A percentile compares a stretch with the other conserved stretches of the same genome.
Evolutionary conservation across 2,329 filamentous ascomycete species (phyloP).

Genomic region (Bipolaris cookei): DNA sequence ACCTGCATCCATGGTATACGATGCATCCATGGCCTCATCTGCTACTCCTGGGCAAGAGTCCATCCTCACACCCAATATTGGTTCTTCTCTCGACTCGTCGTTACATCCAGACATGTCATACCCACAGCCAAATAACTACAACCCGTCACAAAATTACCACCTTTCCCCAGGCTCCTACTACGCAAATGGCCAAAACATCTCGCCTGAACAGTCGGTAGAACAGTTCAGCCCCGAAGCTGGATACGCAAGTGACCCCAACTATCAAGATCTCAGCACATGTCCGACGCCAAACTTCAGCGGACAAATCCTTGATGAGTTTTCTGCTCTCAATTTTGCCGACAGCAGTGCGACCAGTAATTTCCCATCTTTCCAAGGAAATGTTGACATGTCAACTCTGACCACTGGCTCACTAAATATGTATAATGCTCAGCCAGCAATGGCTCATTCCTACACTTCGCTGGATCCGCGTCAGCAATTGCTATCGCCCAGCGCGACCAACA

Average conservation of each 20-base stretch:
- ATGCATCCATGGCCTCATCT: constrained; percentile 35
- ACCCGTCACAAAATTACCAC: constrained; percentile 35
- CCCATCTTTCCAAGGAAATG: constrained; percentile 30
- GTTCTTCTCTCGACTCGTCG: constrained; percentile 46
- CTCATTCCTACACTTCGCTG: constrained; percentile 29
- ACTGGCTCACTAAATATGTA: constrained; percentile 37
- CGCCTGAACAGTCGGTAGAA: constrained; percentile 49
- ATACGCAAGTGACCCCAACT: constrained; percentile 44
- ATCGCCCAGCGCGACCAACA: constrained; percentile 46
- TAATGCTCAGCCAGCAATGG: constrained; percentile 36
- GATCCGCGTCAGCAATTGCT: constrained; percentile 42
- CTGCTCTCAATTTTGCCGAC: constrained; percentile 40
- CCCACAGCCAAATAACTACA: constrained; percentile 36
- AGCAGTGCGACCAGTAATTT: constrained; percentile 29
- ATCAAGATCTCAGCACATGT: constrained; percentile 42
- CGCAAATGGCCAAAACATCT: constrained; percentile 41
- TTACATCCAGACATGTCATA: constrained; percentile 44
- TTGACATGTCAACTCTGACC: constrained; percentile 40
- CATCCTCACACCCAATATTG: constrained; percentile 41
- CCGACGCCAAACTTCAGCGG: constrained; percentile 42
- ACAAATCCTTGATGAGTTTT: constrained; percentile 40
- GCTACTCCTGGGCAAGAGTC: constrained; percentile 37
- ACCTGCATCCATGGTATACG: constrained; percentile 43
- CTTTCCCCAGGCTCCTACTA: constrained; percentile 40
- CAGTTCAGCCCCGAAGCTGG: constrained; percentile 46